phyloP scores from a whole-genome alignment of 179 eudicot species.

The Pouteria campechiana region DNA sequence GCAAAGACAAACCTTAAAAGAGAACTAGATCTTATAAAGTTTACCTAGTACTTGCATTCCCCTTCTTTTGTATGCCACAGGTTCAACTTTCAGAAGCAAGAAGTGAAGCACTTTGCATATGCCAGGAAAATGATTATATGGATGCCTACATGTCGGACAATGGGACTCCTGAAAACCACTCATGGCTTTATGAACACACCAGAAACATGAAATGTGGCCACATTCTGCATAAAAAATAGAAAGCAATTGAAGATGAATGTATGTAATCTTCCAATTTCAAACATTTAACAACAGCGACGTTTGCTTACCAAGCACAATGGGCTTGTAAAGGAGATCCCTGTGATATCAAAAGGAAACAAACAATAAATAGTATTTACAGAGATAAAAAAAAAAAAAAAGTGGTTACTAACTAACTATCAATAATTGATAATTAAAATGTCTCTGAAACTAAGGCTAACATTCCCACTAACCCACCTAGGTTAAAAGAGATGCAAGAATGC shows the following conservation, averaged over 20 bases:
- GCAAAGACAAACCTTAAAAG: no score
- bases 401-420: no score
- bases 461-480: no score
- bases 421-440: no score
- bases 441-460: no score
- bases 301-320: conserved; percentile 52
- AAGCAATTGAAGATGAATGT: conserved; percentile 2
- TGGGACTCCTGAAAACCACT: conserved; percentile 25
- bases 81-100: conserved; percentile 61
- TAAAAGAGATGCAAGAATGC: no score
- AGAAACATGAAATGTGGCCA: conserved; percentile 82
- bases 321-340: conserved; percentile 79
- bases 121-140: conserved; percentile 66
- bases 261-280: neutral
- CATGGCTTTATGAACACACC: conserved; percentile 74
- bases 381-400: neutral
- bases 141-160: conserved; percentile 67
- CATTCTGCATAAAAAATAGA: conserved; percentile 45
- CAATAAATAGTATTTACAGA: conserved; percentile 5
- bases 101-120: conserved; percentile 53
- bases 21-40: neutral
- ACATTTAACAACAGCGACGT: neutral
- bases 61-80: conserved; percentile 47
- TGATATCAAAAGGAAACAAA: conserved; percentile 7
- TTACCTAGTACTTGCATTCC: conserved; percentile 53